Evolutionary conservation across 1,284 basidiomycete genomes (phyloP).

Genomic region (Ganoderma leucocontextum): DNA sequence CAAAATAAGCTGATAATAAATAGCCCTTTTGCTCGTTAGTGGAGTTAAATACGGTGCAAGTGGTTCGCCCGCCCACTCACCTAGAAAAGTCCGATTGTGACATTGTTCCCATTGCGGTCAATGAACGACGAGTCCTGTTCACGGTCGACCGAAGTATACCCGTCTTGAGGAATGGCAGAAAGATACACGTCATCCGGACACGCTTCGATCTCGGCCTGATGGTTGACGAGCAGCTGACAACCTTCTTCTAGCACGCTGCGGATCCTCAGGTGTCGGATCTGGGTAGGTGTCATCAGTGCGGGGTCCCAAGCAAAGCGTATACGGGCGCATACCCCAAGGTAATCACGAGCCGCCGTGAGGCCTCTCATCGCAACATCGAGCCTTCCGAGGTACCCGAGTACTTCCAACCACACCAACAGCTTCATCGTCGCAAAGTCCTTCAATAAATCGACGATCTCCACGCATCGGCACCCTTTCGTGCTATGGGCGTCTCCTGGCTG

Average conservation of each 20-base stretch:
- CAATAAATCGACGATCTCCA: slow-evolving; percentile 1
- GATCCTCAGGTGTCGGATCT: not conserved
- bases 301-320: not conserved
- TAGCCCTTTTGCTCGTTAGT: no score
- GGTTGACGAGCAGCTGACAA: slow-evolving; percentile 4
- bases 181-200: slow-evolving; percentile 16
- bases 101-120: not conserved
- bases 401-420: slow-evolving; percentile 18
- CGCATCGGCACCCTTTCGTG: not conserved
- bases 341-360: slow-evolving; percentile 1
- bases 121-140: not conserved
- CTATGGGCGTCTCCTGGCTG: not conserved
- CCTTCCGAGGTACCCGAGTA: slow-evolving; percentile 11
- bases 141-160: not conserved
- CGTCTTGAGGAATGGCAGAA: slow-evolving; percentile 11
- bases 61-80: not conserved
- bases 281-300: not conserved
- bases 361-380: slow-evolving; percentile 8
- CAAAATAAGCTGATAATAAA: not conserved
- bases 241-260: slow-evolving; percentile 4
- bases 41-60: no score
- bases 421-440: slow-evolving; percentile 5
- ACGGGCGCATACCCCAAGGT: slow-evolving; percentile 9
- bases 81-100: slow-evolving; percentile 2
- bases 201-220: slow-evolving; percentile 10